Evolutionary conservation across 2,329 filamentous ascomycete genomes (phyloP), one percentile per base, ranked within the genome.

Genomic region (Ophiosphaerella korrae): DNA sequence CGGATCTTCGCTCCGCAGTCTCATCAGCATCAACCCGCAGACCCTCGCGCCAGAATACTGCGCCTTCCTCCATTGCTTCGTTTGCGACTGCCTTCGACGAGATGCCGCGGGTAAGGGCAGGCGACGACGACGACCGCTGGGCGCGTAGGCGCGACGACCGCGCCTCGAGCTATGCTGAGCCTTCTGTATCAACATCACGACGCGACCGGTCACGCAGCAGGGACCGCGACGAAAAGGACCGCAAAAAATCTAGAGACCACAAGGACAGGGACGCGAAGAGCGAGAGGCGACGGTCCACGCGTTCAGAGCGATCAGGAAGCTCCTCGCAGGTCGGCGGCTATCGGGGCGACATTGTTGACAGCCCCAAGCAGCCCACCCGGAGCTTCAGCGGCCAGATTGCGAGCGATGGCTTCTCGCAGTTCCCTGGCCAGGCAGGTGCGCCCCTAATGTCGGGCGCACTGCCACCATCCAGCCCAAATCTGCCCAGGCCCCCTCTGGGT

Each of bases 61-160:
- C 63, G 35, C 61, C 63, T 24, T 66, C 70, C 26, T 74, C 71
- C 13, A 66, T 68, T 16, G 67, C 69, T 24, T 74, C 73, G 16
- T 77, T 74, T 62, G 72, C 65, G 16, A 77, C 76, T 36, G 75
- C 74, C 42, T 64, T 66, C 14, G 68, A 68, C 62, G 57, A 64
- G 26, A 63, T 63, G 55, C 57, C 62, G 39, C 55, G 59, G 52
- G 58, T 65, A 60, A 56, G 54, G 18, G 61, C 67, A 43, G 58
- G 64, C 55, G 67, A 68, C 41, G 67, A 71, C 57, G 62, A 66
- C 52, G 59, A 69, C 43, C 55, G 62, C 47, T 55, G 53, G 50
- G 47, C 64, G 42, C 60, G 54, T 34, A 58, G 63, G 45, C 61
- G 60, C 53, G 60, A 68, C 33, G 64, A 73, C 33, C 61, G 64